phyloP scores from a whole-genome alignment of 176 grass and related monocot species.

The Avena insularis region DNA sequence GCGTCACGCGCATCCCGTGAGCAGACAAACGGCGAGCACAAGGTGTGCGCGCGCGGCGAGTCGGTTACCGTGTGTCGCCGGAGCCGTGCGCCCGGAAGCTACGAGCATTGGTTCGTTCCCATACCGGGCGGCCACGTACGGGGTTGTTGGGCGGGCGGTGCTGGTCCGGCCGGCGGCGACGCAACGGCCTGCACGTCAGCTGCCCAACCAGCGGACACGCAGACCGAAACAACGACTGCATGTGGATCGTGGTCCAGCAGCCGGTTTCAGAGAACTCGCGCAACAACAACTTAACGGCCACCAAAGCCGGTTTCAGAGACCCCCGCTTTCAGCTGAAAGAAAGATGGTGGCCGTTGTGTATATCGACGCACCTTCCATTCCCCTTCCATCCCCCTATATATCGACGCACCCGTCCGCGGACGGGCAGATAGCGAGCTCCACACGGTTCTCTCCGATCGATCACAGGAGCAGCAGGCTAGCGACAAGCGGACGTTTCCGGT shows the following conservation, averaged over 20 bases:
- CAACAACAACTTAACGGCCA: background rate
- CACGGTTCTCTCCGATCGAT: background rate
- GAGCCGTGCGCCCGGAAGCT: background rate
- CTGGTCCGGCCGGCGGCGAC: background rate
- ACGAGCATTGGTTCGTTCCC: too few relatives aligned
- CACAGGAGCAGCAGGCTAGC: background rate
- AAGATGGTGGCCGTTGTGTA: constrained; percentile 53
- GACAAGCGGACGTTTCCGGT: background rate
- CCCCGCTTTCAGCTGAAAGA: constrained; percentile 12
- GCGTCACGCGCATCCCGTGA: too few relatives aligned
- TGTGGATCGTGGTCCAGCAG: background rate
- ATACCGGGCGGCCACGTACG: too few relatives aligned
- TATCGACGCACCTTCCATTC: background rate
- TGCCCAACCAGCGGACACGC: background rate
- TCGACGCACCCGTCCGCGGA: background rate
- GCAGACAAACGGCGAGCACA: too few relatives aligned
- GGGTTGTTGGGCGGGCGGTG: too few relatives aligned
- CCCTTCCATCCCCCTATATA: constrained; percentile 31
- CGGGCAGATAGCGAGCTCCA: constrained; percentile 11
- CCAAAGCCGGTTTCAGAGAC: background rate
- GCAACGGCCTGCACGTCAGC: background rate
- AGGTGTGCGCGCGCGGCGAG: too few relatives aligned
- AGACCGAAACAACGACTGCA: background rate
- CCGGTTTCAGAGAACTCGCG: background rate
- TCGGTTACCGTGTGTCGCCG: background rate